Conservation (phyloP, 2,329 filamentous ascomycete genomes). For the Alternaria burnsii region DNA sequence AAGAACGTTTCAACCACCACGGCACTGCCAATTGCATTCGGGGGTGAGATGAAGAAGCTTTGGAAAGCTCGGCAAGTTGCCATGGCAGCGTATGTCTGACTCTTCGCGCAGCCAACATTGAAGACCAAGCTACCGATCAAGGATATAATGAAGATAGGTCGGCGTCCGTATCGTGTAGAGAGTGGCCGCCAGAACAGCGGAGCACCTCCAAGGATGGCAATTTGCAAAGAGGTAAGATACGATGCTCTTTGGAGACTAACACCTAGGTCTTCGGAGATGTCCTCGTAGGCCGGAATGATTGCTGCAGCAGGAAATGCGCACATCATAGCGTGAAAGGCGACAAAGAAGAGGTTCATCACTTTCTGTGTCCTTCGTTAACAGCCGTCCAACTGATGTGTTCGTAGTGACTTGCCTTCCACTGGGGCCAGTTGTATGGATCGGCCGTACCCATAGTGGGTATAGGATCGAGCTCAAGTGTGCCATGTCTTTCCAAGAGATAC, state of each 20-base stretch:
- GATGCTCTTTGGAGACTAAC: conserved; percentile 59
- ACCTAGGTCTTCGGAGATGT: conserved; percentile 61
- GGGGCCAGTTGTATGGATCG: conserved; percentile 66
- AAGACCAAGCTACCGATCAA: conserved; percentile 58
- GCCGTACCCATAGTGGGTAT: conserved; percentile 60
- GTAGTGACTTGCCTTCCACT: conserved; percentile 55
- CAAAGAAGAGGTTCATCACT: conserved; percentile 60
- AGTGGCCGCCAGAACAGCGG: conserved; percentile 67
- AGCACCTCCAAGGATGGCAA: conserved; percentile 62
- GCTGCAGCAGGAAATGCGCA: conserved; percentile 63
- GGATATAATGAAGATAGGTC: conserved; percentile 64
- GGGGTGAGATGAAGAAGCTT: conserved; percentile 65
- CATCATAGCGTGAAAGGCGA: conserved; percentile 67
- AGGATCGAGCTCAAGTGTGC: conserved; percentile 63
- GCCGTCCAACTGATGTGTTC: neutral
- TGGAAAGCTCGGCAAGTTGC: conserved; percentile 61
- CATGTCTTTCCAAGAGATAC: conserved; percentile 63
- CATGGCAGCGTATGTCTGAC: conserved; percentile 60
- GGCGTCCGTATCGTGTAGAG: conserved; percentile 62
- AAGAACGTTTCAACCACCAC: conserved; percentile 68
- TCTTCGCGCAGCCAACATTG: conserved; percentile 64
- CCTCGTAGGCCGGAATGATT: conserved; percentile 64
- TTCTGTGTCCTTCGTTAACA: conserved; percentile 52
- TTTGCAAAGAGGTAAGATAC: conserved; percentile 66
- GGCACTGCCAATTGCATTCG: conserved; percentile 63